These are phyloP conservation scores for Penicillium italicum DNA, from an alignment of 2,329 filamentous ascomycete genomes.

Conservation along the genomic window DNA sequence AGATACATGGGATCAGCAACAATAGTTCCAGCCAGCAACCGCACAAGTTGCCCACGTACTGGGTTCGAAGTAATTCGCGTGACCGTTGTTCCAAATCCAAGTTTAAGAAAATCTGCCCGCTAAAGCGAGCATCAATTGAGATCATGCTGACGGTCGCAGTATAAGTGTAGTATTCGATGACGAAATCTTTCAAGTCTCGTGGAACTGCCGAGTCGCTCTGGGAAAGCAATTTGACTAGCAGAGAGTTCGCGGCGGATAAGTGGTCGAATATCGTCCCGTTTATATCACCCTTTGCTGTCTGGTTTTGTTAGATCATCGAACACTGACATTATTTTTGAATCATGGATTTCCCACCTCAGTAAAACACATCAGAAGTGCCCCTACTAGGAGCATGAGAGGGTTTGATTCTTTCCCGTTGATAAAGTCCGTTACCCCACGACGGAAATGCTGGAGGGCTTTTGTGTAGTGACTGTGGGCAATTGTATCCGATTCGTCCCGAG, in stretches of 20 bases:
- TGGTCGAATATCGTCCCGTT: constrained; percentile 49
- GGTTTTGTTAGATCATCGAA: constrained; percentile 4
- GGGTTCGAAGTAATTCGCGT: constrained; percentile 23
- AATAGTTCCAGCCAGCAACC: constrained; percentile 33
- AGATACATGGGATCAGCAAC: constrained; percentile 31
- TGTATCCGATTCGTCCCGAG: constrained; percentile 28
- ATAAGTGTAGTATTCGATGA: constrained; percentile 51
- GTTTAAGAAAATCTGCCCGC: constrained; percentile 32
- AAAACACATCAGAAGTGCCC: constrained; percentile 47
- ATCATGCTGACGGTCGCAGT: constrained; percentile 49
- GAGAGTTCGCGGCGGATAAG: constrained; percentile 44
- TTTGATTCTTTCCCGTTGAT: constrained; percentile 32
- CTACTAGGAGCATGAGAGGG: constrained; percentile 43
- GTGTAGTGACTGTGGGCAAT: constrained; percentile 32
- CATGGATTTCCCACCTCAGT: constrained; percentile 40
- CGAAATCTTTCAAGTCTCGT: constrained; percentile 43
- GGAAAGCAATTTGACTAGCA: constrained; percentile 40
- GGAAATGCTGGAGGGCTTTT: constrained; percentile 29
- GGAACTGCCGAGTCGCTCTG: constrained; percentile 33
- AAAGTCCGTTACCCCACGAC: constrained; percentile 29
- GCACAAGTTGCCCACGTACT: constrained; percentile 32
- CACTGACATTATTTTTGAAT: not conserved
- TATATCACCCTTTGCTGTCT: constrained; percentile 46
- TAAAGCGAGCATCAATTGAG: constrained; percentile 37
- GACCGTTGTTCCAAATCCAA: constrained; percentile 45